These are phyloP conservation scores for Acarospora socialis DNA, from an alignment of 2,329 filamentous ascomycete genomes.

Conservation along the genomic window DNA sequence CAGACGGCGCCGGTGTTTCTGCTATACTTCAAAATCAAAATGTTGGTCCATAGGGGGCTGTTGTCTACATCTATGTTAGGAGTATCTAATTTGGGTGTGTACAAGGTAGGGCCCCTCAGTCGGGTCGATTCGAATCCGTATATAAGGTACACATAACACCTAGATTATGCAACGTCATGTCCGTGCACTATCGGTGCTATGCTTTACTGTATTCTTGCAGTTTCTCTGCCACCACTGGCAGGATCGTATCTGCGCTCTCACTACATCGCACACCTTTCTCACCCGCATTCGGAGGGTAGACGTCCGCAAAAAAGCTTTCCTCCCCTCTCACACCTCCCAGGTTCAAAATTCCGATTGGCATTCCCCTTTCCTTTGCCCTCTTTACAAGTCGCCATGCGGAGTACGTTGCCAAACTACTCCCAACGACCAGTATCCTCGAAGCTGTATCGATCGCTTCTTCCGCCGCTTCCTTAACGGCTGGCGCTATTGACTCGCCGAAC, in stretches of 20 bases:
- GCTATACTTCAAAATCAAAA: no score
- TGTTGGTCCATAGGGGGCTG: no score
- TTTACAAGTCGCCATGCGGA: conserved; percentile 86
- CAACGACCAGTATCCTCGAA: conserved; percentile 61
- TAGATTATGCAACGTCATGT: no score
- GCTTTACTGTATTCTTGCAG: no score
- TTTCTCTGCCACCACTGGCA: conserved; percentile 24
- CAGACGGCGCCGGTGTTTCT: no score
- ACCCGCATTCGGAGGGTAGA: conserved; percentile 15
- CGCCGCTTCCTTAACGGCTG: conserved; percentile 55
- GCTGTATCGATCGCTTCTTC: conserved; percentile 69
- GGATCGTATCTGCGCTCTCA: conserved; percentile 26
- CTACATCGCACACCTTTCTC: conserved; percentile 27
- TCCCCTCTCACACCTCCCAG: conserved; percentile 41
- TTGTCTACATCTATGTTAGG: no score
- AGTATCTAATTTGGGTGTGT: no score
- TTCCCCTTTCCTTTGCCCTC: conserved; percentile 63
- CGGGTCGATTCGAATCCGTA: no score
- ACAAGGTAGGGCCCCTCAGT: no score
- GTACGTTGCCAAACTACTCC: conserved; percentile 86
- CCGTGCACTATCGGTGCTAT: no score
- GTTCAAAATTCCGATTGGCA: conserved; percentile 80
- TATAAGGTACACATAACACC: no score
- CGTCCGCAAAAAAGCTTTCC: conserved; percentile 25
- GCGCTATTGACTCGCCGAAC: conserved; percentile 81